Evolutionary conservation across 1,284 basidiomycete species (phyloP), one percentile per base, ranked within the genome.

Genomic region (Rhodotorula glutinis): DNA sequence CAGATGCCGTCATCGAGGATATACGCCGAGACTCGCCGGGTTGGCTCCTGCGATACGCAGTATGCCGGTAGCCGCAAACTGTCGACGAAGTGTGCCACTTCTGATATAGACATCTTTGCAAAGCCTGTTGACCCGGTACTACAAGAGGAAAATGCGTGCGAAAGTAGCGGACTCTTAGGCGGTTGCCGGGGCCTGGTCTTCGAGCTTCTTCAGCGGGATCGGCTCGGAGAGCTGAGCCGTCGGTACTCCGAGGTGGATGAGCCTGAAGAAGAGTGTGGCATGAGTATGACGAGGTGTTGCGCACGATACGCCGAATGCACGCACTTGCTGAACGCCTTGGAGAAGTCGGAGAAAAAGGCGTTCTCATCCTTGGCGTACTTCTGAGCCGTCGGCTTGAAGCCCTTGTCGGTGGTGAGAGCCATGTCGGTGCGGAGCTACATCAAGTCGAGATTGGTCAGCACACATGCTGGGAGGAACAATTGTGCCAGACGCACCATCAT

Each of bases 201-300:
- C 70, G 14, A 43, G 23, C 62, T 68, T 71, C 63, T 65, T 70
- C 57, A 70, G 63, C 8, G 56, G 29, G 14, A 71, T 57, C 25
- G 41, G 84, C 75, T 69, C 67, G 13, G 67, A 69, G n/a, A 86
- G 91, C 80, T 95, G 92, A 62, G 85, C 78, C 25, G 83, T 80
- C 54, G 92, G 92, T 13, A 95, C 90, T 74, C 92, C 92, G 63
- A 94, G 88, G 81, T 95, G 92, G 74, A 95, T 86, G 53, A 96
- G 85, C 70, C 59, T 66, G 51, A 19, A 4, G 41, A 14, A 10
- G 33, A 27, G 7, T 16, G 21, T 11, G 10, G 16, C 19, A 11
- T 11, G n/a, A 2, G 30, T n/a, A 23, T 21, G 47, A 13, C 16
- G 4, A 1, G 7, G 33, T 14, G 33, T 9, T 3, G 21, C 13